Base-by-base conservation (phyloP, 139 green algal genomes). In the Spirogloea muscicola region DNA sequence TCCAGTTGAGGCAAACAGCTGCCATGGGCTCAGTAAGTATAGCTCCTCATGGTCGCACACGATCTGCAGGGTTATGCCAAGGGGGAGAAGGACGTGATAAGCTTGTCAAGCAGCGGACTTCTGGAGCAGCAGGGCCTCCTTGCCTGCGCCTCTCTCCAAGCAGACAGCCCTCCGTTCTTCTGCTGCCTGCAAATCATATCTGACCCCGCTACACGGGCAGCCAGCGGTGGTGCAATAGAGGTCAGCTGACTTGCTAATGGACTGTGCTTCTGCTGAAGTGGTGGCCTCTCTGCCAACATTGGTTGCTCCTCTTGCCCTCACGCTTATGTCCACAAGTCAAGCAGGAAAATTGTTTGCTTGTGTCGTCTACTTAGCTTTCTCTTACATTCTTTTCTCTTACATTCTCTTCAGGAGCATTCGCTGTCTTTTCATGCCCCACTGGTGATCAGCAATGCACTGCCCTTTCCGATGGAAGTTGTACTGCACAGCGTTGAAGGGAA, bases 11-110 rank as follows among this genome's bases (percentile, higher is more conserved):
- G n/a, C n/a, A n/a, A n/a, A n/a, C n/a, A n/a, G n/a, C n/a, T n/a
- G n/a, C n/a, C n/a, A n/a, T n/a, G 13, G 16, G n/a, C n/a, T n/a
- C n/a, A n/a, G n/a, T n/a, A n/a, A n/a, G n/a, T n/a, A n/a, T n/a
- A n/a, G n/a, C n/a, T n/a, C n/a, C n/a, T n/a, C n/a, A n/a, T 29
- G 16, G 27, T 37, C 7, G 49, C 49, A 34, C 18, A 60, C 27
- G 49, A 55, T 13, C 13, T 18, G 57, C 57, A 65, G 57, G 57
- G 57, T 55, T 65, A 55, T 18, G 13, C 16, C 13, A 13, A 16
- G 13, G 57, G 13, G 57, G 57, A 65, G 57, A 65, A 65, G 57
- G 57, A 65, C 29, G 57, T 65, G 57, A 65, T 65, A 13, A 13
- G 18, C 13, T 41, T 65, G 57, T 21, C 13, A 13, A 18, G 13